Evolutionary conservation across 805 yeast species (phyloP).

Genomic region (Clavispora santaluciae): DNA sequence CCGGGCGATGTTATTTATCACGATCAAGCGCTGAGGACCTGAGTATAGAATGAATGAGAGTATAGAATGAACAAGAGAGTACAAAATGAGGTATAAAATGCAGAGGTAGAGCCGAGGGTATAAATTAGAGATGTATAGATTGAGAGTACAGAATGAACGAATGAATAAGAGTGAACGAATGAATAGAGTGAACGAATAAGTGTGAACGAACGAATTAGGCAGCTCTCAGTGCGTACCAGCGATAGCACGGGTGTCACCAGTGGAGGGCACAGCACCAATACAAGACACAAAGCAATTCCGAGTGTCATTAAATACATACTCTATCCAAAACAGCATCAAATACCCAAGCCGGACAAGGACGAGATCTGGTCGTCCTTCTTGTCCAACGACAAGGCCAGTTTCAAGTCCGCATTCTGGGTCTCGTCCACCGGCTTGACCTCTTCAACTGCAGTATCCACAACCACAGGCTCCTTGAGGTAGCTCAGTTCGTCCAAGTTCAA

Average conservation of each 20-base stretch:
- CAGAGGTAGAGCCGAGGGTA: too few species aligned
- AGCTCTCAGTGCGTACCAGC: too few species aligned
- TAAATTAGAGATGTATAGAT: constrained; percentile 1
- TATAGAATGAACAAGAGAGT: too few species aligned
- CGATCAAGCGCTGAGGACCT: constrained; percentile 18
- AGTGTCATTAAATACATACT: too few species aligned
- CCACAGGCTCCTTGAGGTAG: constrained; percentile 39
- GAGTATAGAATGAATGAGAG: constrained; percentile 31
- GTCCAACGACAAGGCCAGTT: constrained; percentile 20
- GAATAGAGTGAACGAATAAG: too few species aligned
- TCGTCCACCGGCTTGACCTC: constrained; percentile 20
- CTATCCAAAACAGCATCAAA: constrained; percentile 1
- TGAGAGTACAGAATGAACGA: too few species aligned
- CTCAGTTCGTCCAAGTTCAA: constrained; percentile 38
- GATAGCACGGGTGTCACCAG: too few species aligned
- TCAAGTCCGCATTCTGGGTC: constrained; percentile 16
- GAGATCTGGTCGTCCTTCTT: constrained; percentile 23
- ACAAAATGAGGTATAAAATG: too few species aligned
- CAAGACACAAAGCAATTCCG: too few species aligned
- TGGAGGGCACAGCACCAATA: too few species aligned
- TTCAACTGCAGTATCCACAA: constrained; percentile 27
- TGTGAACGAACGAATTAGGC: too few species aligned
- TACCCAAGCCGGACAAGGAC: constrained; percentile 18
- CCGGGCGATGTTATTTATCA: constrained; percentile 52
- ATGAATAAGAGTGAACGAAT: too few species aligned